Conservation (phyloP, 441 rosid species). For the Populus hybrid region DNA sequence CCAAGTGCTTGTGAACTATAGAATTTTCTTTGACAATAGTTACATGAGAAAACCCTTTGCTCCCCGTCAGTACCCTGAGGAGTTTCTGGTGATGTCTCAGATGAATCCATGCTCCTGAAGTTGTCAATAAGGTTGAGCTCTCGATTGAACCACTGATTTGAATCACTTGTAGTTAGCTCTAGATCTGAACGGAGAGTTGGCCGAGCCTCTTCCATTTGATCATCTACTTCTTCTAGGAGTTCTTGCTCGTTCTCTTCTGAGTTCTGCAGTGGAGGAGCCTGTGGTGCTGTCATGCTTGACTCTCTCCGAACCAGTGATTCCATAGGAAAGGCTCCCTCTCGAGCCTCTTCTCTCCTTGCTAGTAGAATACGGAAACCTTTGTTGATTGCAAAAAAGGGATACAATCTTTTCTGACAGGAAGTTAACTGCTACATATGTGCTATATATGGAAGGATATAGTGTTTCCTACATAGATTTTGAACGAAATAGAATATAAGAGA, state of each 20-base stretch:
- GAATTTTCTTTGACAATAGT: constrained; percentile 80
- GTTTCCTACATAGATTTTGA: background rate
- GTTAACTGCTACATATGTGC: background rate
- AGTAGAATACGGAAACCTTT: constrained; percentile 18
- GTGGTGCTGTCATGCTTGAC: constrained; percentile 32
- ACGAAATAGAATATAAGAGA: constrained; percentile 1
- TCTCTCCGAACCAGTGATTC: constrained; percentile 31
- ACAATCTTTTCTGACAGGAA: constrained; percentile 11
- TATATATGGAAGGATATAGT: background rate
- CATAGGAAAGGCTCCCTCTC: constrained; percentile 23
- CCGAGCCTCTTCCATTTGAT: constrained; percentile 17
- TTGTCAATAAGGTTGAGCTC: constrained; percentile 68
- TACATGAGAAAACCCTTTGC: constrained; percentile 71
- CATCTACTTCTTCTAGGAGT: constrained; percentile 17
- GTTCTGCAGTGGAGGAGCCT: constrained; percentile 25
- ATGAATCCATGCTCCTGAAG: constrained; percentile 33
- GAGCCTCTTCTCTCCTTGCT: constrained; percentile 10
- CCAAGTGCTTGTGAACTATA: constrained; percentile 90
- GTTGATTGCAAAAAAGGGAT: background rate
- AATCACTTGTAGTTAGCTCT: constrained; percentile 30
- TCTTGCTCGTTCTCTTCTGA: constrained; percentile 23
- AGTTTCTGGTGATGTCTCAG: constrained; percentile 26
- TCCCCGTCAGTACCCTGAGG: constrained; percentile 31
- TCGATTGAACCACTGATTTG: constrained; percentile 34
- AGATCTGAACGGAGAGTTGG: constrained; percentile 35